Percentiles rank a stretch among this genome's conserved stretches.
These are phyloP conservation scores for Cryptomeria japonica DNA, from an alignment of 75 land plant species.

Conservation along the genomic window DNA sequence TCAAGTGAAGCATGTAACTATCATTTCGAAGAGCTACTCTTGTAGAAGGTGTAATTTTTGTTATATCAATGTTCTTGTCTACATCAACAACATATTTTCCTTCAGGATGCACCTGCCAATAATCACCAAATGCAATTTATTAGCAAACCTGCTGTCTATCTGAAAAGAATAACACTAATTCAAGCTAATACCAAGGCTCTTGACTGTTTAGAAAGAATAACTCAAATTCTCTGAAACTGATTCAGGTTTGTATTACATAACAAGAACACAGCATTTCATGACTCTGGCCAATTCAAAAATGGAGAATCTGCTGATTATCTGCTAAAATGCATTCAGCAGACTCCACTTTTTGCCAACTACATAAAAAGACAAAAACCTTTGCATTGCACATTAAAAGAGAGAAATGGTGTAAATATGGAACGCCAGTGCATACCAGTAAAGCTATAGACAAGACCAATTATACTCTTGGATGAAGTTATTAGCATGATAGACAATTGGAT, in stretches of 20 bases:
- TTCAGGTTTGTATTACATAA: background rate
- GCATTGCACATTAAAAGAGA: background rate
- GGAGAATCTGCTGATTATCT: background rate
- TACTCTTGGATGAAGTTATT: background rate
- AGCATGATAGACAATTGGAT: background rate
- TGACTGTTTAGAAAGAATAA: background rate
- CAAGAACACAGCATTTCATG: background rate
- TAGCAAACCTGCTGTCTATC: background rate
- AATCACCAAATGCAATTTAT: background rate
- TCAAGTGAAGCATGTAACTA: conserved; percentile 87
- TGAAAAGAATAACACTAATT: background rate
- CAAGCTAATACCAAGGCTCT: background rate
- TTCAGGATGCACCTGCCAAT: conserved; percentile 85
- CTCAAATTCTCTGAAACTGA: background rate
- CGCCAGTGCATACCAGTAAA: background rate
- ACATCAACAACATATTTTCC: conserved; percentile 94
- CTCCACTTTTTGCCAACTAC: background rate
- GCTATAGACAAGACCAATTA: background rate
- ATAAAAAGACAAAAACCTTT: background rate
- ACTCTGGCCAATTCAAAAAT: background rate
- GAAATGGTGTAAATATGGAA: background rate
- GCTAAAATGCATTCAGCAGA: background rate
- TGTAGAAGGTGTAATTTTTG: conserved; percentile 82
- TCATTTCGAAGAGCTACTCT: conserved; percentile 93
- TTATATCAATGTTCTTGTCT: conserved; percentile 87